Evolutionary conservation across 306 rosid species (phyloP).

Genomic region (Pueraria montana): DNA sequence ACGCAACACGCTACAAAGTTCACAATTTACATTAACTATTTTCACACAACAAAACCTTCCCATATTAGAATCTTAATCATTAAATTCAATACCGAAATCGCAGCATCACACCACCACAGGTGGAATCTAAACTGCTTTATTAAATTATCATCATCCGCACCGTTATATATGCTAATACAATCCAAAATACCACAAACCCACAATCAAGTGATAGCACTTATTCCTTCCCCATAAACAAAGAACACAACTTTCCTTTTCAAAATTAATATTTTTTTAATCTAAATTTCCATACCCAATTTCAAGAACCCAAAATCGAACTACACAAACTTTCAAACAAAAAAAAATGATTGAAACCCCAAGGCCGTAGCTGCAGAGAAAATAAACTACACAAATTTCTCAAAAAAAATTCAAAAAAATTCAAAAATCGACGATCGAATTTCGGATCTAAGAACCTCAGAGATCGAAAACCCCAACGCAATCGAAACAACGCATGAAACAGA

Average conservation of each 20-base stretch:
- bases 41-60: background rate
- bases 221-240: background rate
- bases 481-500: background rate
- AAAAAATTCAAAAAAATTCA: too few relatives aligned
- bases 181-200: background rate
- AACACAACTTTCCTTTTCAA: background rate
- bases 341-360: background rate
- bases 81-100: background rate
- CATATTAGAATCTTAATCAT: background rate
- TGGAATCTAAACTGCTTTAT: background rate
- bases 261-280: background rate
- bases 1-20: background rate
- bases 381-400: background rate
- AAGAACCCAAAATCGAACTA: background rate
- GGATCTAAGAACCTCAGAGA: background rate
- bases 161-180: background rate
- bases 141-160: background rate
- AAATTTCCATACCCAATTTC: background rate
- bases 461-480: conserved; percentile 24
- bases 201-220: background rate
- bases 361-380: background rate
- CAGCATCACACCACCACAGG: background rate
- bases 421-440: background rate
- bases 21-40: background rate
- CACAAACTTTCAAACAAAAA: background rate